Evolutionary conservation across 495 filamentous ascomycete genomes (phyloP).

Genomic region (Neurospora africana): DNA sequence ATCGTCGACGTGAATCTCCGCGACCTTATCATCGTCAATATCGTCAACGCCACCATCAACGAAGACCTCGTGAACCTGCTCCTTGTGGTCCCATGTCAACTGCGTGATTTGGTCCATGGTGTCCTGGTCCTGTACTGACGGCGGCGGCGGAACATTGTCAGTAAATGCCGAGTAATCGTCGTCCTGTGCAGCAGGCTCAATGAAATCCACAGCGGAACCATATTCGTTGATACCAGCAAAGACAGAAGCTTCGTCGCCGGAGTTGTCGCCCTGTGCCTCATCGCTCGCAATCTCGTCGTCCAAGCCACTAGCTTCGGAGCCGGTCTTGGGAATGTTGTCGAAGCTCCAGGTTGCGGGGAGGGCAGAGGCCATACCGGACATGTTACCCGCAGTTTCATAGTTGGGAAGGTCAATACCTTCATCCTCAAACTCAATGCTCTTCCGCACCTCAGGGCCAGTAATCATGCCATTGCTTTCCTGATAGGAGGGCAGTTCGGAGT

Average conservation of each 20-base stretch:
- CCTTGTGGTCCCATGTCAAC: constrained; percentile 22
- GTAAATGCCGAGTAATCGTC: constrained; percentile 13
- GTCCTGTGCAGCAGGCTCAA: constrained; percentile 33
- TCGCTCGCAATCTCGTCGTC: constrained; percentile 29
- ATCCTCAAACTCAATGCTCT: constrained; percentile 31
- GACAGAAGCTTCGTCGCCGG: constrained; percentile 12
- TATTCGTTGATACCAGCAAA: background rate
- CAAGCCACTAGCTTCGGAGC: constrained; percentile 2
- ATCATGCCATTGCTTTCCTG: constrained; percentile 1
- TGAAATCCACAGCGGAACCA: constrained; percentile 17
- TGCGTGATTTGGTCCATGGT: constrained; percentile 15
- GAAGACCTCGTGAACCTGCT: constrained; percentile 25
- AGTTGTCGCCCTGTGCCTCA: constrained; percentile 27
- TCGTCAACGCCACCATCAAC: constrained; percentile 16
- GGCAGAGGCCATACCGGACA: constrained; percentile 21
- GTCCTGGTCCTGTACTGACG: constrained; percentile 12
- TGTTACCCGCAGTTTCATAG: constrained; percentile 12
- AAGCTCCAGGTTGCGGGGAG: constrained; percentile 28
- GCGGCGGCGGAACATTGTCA: constrained; percentile 2
- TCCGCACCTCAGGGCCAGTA: constrained; percentile 14
- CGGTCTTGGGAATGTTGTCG: constrained; percentile 15
- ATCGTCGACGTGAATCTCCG: constrained; percentile 37
- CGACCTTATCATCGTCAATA: constrained; percentile 29
- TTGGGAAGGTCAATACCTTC: constrained; percentile 18
- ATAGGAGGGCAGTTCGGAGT: constrained; percentile 13